Conservation (phyloP, 192 early-diverging fungal species). For the Mortierella antarctica region DNA sequence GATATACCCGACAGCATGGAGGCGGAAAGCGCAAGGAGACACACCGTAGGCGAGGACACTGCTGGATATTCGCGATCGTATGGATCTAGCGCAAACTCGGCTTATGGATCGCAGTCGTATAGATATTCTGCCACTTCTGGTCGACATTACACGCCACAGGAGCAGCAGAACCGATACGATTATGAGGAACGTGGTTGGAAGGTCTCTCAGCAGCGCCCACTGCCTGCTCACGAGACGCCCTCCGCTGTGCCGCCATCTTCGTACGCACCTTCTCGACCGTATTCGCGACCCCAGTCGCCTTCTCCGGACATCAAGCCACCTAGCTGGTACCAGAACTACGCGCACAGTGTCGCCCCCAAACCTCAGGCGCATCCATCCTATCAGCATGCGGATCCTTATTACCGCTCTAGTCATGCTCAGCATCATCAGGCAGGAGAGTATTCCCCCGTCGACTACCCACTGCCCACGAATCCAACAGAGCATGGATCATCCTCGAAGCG, state of each 20-base stretch:
- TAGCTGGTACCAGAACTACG: constrained; percentile 49
- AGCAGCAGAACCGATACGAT: constrained; percentile 20
- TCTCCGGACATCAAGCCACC: constrained; percentile 40
- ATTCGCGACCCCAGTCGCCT: constrained; percentile 40
- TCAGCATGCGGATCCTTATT: constrained; percentile 13
- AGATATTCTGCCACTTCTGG: constrained; percentile 10
- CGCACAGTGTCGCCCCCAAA: constrained; percentile 36
- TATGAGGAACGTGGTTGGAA: constrained; percentile 37
- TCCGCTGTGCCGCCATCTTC: constrained; percentile 8
- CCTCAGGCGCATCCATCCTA: constrained; percentile 15
- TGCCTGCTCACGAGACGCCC: constrained; percentile 3
- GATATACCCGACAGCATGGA: constrained; percentile 19
- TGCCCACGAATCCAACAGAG: background rate
- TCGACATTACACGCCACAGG: constrained; percentile 15
- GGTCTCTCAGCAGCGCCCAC: background rate
- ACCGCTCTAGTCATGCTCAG: constrained; percentile 6
- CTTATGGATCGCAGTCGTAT: constrained; percentile 27
- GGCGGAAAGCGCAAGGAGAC: constrained; percentile 13
- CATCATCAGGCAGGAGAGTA: constrained; percentile 5
- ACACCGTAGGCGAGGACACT: constrained; percentile 13
- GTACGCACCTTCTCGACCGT: constrained; percentile 14
- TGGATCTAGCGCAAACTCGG: constrained; percentile 15
- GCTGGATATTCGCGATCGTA: constrained; percentile 12
- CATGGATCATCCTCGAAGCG: constrained; percentile 25
- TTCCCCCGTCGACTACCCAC: background rate